A percentile compares a stretch with the other conserved stretches of the same genome.
phyloP scores from a whole-genome alignment of 352 stramenopile genomes.

The Pythium biforme region DNA sequence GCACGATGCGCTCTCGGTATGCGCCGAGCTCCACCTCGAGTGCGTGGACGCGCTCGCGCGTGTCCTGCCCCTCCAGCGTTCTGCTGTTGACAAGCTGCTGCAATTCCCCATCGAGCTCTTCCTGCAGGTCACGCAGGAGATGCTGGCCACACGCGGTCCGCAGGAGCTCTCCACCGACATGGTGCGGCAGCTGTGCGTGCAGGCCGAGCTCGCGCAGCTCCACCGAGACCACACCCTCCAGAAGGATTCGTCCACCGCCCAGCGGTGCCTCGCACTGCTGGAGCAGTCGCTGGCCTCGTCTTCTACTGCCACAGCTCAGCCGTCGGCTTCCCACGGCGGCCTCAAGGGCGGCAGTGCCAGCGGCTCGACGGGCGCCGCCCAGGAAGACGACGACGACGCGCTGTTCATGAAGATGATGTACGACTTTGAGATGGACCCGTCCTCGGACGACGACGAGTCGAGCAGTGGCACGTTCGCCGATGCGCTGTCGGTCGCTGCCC shows the following conservation, averaged over 20 bases:
- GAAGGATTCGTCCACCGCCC: constrained; percentile 1
- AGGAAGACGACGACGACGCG: constrained; percentile 25
- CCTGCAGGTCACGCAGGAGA: constrained; percentile 23
- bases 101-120: constrained; percentile 25
- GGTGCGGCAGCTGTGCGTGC: constrained; percentile 22
- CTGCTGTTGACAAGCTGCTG: constrained; percentile 10
- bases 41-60: constrained; percentile 24
- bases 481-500: constrained; percentile 10
- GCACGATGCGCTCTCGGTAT: constrained; percentile 10
- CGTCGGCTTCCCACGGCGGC: background rate
- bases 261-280: constrained; percentile 17
- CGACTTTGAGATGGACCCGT: constrained; percentile 25
- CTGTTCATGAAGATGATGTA: constrained; percentile 31
- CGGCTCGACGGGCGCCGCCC: background rate
- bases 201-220: constrained; percentile 25
- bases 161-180: constrained; percentile 15
- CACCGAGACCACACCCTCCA: constrained; percentile 13
- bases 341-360: constrained; percentile 6
- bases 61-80: constrained; percentile 2
- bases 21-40: constrained; percentile 22
- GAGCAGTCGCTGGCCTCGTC: constrained; percentile 10
- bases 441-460: constrained; percentile 12
- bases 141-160: constrained; percentile 18
- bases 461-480: constrained; percentile 14
- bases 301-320: background rate